These are phyloP conservation scores for Sophora flavescens DNA, from an alignment of 306 rosid species.

Conservation along the genomic window DNA sequence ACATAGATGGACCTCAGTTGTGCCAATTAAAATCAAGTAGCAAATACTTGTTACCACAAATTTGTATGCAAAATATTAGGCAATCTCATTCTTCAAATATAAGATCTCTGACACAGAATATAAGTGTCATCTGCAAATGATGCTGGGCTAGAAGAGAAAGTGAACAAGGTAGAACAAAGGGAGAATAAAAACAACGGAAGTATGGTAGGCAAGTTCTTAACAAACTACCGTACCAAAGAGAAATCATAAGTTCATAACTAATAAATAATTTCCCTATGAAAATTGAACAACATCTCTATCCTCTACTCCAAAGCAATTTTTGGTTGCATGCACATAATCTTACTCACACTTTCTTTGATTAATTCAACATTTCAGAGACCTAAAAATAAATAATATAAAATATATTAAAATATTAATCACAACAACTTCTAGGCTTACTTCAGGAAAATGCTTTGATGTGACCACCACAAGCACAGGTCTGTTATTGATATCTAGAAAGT, in stretches of 20 bases:
- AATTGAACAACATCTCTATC: conserved; percentile 6
- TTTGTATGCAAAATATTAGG: conserved; percentile 18
- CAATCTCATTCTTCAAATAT: conserved; percentile 28
- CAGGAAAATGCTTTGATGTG: conserved; percentile 80
- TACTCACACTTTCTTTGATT: conserved; percentile 13
- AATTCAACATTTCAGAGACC: not conserved
- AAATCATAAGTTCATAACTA: conserved; percentile 19
- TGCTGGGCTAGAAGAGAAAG: conserved; percentile 31
- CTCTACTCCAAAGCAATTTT: not conserved
- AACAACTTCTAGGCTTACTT: conserved; percentile 60
- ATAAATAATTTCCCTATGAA: conserved; percentile 1
- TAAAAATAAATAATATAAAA: not conserved
- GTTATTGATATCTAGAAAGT: conserved; percentile 70
- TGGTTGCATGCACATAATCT: conserved; percentile 12
- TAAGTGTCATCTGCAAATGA: conserved; percentile 17
- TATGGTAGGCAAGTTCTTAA: not conserved
- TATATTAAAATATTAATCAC: conserved; percentile 10
- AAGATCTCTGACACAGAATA: conserved; percentile 20
- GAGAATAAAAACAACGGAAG: not conserved
- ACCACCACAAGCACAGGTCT: conserved; percentile 88
- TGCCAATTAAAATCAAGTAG: conserved; percentile 30
- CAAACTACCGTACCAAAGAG: not conserved
- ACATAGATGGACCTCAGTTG: conserved; percentile 19
- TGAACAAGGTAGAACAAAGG: conserved; percentile 15
- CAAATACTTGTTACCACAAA: conserved; percentile 7